phyloP scores from a whole-genome alignment of 1,284 basidiomycete genomes.

The Pisolithus thermaeus region DNA sequence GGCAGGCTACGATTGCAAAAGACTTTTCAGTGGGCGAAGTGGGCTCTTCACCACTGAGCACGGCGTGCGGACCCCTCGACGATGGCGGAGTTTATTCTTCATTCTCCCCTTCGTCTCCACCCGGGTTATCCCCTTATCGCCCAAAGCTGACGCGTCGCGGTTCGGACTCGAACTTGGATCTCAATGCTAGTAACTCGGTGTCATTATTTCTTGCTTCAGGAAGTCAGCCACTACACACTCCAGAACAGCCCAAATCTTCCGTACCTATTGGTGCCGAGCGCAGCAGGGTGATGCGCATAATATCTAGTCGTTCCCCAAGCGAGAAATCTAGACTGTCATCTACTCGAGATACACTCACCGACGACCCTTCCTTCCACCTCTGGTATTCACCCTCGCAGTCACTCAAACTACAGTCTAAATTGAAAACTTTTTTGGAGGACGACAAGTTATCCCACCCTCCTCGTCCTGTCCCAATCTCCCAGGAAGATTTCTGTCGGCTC shows the following conservation, averaged over 20 bases:
- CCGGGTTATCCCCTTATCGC: slow-evolving; percentile 14
- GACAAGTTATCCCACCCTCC: slow-evolving; percentile 2
- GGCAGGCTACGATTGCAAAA: slow-evolving; percentile 12
- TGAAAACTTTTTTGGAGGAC: neutral
- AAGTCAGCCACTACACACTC: slow-evolving; percentile 20
- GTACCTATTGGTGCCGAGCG: slow-evolving; percentile 28
- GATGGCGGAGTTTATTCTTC: neutral
- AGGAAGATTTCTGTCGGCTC: slow-evolving; percentile 19
- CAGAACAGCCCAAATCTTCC: slow-evolving; percentile 18
- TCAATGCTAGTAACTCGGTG: slow-evolving; percentile 8
- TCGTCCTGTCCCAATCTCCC: slow-evolving; percentile 7
- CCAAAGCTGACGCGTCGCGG: slow-evolving; percentile 5
- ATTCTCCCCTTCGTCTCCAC: slow-evolving; percentile 8
- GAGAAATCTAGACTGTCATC: neutral
- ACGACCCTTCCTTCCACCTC: slow-evolving; percentile 1
- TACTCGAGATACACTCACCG: neutral
- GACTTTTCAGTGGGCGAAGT: neutral
- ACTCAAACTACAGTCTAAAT: slow-evolving; percentile 3
- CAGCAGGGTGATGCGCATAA: slow-evolving; percentile 15
- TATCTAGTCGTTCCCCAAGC: slow-evolving; percentile 8
- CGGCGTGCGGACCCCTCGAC: slow-evolving; percentile 1
- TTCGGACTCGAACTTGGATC: slow-evolving; percentile 1
- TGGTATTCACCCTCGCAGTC: slow-evolving; percentile 7
- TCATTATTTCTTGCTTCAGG: slow-evolving; percentile 23
- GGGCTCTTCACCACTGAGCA: slow-evolving; percentile 2